These are phyloP conservation scores for Rosa multiflora DNA, from an alignment of 306 rosid genomes.

Conservation along the genomic window DNA sequence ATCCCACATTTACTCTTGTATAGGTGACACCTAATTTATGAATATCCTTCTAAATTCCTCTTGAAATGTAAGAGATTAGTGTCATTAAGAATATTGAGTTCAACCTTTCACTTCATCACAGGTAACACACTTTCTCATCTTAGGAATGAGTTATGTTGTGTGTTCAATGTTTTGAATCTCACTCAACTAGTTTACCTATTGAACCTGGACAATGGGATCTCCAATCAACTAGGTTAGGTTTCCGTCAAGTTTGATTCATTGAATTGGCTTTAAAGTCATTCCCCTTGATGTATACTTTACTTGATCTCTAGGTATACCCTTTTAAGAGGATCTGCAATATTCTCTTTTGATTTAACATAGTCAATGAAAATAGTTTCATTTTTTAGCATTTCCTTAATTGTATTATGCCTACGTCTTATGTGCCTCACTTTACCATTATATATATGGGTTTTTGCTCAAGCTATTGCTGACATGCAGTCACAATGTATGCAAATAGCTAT, in stretches of 20 bases:
- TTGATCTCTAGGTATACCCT: too few species aligned
- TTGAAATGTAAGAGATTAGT: neutral
- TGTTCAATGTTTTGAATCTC: neutral
- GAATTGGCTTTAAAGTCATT: neutral
- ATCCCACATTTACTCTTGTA: conserved; percentile 1
- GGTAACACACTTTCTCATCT: neutral
- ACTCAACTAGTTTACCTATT: neutral
- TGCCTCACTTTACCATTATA: neutral
- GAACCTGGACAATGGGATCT: neutral
- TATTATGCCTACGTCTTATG: neutral
- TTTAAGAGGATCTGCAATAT: too few species aligned
- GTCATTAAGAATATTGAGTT: neutral
- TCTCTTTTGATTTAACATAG: too few species aligned
- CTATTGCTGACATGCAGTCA: neutral
- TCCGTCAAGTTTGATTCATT: neutral
- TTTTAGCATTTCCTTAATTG: neutral
- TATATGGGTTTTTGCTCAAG: neutral
- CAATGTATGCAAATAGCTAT: neutral
- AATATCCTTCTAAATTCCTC: neutral
- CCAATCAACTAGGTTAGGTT: neutral
- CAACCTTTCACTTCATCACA: neutral
- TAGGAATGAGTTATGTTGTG: neutral
- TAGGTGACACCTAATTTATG: neutral
- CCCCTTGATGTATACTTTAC: too few species aligned
- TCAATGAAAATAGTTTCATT: neutral